Conservation (phyloP, 495 filamentous ascomycete species). For the Aspergillus nanangensis region DNA sequence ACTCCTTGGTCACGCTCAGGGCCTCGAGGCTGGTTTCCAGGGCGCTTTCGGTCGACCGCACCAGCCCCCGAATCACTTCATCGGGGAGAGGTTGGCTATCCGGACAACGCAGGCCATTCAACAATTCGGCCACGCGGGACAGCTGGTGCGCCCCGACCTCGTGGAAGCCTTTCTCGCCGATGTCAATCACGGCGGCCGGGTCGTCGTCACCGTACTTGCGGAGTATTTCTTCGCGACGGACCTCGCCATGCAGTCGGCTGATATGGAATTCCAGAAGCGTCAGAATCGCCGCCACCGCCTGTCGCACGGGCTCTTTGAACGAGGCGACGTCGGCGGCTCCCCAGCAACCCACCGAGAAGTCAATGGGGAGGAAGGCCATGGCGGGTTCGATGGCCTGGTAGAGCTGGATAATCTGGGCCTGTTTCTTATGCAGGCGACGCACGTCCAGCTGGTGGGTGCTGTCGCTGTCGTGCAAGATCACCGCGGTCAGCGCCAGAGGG, state of each 20-base stretch:
- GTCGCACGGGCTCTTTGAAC: slow-evolving; percentile 16
- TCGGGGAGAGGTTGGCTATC: slow-evolving; percentile 7
- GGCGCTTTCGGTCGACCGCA: slow-evolving; percentile 3
- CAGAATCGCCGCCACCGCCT: slow-evolving; percentile 10
- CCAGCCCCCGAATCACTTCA: slow-evolving; percentile 5
- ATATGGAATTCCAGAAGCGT: slow-evolving; percentile 20
- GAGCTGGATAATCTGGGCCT: slow-evolving; percentile 7
- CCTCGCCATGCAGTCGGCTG: slow-evolving; percentile 5
- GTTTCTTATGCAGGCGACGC: slow-evolving; percentile 7
- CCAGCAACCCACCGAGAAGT: slow-evolving; percentile 23
- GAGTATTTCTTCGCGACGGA: slow-evolving; percentile 7
- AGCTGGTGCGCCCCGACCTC: slow-evolving; percentile 17
- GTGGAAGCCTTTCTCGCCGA: slow-evolving; percentile 1
- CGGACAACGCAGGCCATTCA: slow-evolving; percentile 12
- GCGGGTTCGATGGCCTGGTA: slow-evolving; percentile 18
- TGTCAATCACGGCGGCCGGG: neutral
- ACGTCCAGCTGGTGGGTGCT: slow-evolving; percentile 5
- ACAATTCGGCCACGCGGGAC: slow-evolving; percentile 8
- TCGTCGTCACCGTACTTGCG: slow-evolving; percentile 1
- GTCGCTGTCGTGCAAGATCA: slow-evolving; percentile 3
- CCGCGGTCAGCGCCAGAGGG: slow-evolving; percentile 16
- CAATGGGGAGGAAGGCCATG: slow-evolving; percentile 21
- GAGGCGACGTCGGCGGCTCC: slow-evolving; percentile 13
- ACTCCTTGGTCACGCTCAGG: slow-evolving; percentile 8
- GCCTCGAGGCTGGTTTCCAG: slow-evolving; percentile 12